Evolutionary conservation across 306 rosid genomes (phyloP).

Genomic region (Pterocarpus macrocarpus): DNA sequence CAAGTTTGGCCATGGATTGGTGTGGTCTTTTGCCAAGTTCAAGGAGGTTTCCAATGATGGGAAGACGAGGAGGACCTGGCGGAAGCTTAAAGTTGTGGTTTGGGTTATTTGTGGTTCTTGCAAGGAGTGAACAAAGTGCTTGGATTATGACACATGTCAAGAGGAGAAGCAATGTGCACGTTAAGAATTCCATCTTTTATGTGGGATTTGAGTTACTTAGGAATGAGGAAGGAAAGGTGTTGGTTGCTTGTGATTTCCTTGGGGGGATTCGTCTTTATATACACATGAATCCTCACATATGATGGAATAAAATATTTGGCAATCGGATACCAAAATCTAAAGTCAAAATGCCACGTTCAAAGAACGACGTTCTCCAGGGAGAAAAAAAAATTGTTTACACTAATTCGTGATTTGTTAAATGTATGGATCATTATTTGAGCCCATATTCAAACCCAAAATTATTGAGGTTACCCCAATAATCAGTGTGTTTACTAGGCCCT

Average conservation of each 20-base stretch:
- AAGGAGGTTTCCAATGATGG: too few relatives aligned
- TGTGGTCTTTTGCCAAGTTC: too few relatives aligned
- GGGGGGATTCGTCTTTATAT: background rate
- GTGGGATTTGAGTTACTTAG: background rate
- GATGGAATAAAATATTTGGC: background rate
- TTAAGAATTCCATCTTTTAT: background rate
- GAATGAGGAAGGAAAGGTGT: background rate
- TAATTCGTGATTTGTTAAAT: background rate
- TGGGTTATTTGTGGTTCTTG: too few relatives aligned
- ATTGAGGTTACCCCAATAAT: background rate
- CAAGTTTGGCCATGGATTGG: background rate
- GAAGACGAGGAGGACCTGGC: too few relatives aligned
- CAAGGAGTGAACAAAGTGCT: too few relatives aligned
- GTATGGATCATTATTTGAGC: background rate
- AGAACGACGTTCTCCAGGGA: background rate
- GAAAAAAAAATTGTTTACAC: background rate
- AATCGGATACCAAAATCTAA: background rate
- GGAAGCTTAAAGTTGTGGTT: too few relatives aligned
- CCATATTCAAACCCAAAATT: background rate
- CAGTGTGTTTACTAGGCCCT: background rate
- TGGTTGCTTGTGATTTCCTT: background rate
- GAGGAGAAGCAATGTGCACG: background rate
- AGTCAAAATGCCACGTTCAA: slow-evolving; percentile 6
- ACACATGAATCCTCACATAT: background rate
- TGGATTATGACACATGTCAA: too few relatives aligned